Percentiles rank a stretch among this genome's conserved stretches.
Conservation (phyloP, 192 early-diverging fungal species). For the Kappamyces sp. region DNA sequence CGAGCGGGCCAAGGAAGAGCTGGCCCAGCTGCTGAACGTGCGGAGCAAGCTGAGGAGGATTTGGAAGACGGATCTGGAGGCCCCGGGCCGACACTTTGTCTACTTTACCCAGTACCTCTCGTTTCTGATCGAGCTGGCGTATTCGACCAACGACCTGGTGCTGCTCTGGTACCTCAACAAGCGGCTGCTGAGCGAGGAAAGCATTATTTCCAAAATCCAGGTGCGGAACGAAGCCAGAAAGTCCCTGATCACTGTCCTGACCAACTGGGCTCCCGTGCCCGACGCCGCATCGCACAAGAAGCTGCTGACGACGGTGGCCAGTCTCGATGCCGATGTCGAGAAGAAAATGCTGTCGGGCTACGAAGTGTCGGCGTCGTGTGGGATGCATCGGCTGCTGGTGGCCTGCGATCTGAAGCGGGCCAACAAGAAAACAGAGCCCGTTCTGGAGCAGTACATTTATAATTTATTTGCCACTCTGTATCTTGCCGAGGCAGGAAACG, state of each 20-base stretch:
- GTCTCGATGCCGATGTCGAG: slow-evolving; percentile 7
- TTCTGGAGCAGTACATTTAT: slow-evolving; percentile 9
- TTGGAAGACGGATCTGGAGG: slow-evolving; percentile 66
- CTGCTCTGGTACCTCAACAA: not conserved
- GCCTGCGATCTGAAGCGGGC: slow-evolving; percentile 9
- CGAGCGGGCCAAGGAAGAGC: slow-evolving; percentile 51
- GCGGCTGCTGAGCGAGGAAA: slow-evolving; percentile 1
- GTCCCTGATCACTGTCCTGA: not conserved
- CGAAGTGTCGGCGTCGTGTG: not conserved
- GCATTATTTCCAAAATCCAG: not conserved
- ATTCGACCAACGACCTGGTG: not conserved
- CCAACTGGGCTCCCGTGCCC: not conserved
- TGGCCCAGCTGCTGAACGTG: slow-evolving; percentile 56
- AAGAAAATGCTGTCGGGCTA: not conserved
- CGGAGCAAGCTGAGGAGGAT: slow-evolving; percentile 44
- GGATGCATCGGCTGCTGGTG: not conserved
- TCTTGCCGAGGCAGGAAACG: not conserved
- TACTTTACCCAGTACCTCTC: slow-evolving; percentile 65
- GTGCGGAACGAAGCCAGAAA: slow-evolving; percentile 1
- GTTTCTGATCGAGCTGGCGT: slow-evolving; percentile 50
- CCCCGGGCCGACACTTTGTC: slow-evolving; percentile 72
- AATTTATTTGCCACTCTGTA: slow-evolving; percentile 11
- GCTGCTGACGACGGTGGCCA: not conserved
- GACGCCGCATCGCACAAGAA: too few relatives aligned
- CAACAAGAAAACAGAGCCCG: slow-evolving; percentile 1